These are phyloP conservation scores for Ormosia emarginata DNA, from an alignment of 306 rosid species.

Conservation along the genomic window DNA sequence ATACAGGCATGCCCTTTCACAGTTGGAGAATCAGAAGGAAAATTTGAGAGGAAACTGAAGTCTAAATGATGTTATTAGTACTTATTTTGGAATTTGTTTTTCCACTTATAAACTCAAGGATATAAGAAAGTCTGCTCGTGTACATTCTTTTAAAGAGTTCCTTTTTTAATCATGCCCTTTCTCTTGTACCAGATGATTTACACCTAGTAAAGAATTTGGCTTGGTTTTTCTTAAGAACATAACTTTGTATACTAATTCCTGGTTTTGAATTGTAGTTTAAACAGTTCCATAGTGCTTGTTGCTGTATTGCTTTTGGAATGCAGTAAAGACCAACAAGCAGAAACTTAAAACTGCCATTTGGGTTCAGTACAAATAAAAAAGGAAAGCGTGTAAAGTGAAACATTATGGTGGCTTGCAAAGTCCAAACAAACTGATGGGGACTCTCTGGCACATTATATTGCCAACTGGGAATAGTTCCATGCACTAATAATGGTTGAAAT, in stretches of 20 bases:
- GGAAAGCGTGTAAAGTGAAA: neutral
- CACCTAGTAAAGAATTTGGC: conserved; percentile 32
- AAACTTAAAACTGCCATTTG: neutral
- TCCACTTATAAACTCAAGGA: conserved; percentile 24
- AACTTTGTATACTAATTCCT: neutral
- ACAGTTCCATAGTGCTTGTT: neutral
- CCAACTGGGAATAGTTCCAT: conserved; percentile 1
- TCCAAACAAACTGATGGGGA: neutral
- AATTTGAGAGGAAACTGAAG: conserved; percentile 9
- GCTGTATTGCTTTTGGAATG: neutral
- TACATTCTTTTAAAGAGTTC: conserved; percentile 52
- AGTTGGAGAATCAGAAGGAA: neutral
- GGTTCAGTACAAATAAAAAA: neutral
- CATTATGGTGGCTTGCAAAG: neutral
- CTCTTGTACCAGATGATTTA: conserved; percentile 24
- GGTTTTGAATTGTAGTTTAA: neutral
- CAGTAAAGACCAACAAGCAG: neutral
- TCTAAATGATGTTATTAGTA: conserved; percentile 16
- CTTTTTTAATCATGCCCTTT: conserved; percentile 12
- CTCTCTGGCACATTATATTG: neutral
- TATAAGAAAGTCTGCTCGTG: conserved; percentile 44
- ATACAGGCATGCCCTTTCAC: neutral
- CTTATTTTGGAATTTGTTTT: conserved; percentile 25
- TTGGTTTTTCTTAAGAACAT: neutral
- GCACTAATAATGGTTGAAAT: conserved; percentile 11